Evolutionary conservation across 306 rosid species (phyloP).

Genomic region (Fagus crenata): DNA sequence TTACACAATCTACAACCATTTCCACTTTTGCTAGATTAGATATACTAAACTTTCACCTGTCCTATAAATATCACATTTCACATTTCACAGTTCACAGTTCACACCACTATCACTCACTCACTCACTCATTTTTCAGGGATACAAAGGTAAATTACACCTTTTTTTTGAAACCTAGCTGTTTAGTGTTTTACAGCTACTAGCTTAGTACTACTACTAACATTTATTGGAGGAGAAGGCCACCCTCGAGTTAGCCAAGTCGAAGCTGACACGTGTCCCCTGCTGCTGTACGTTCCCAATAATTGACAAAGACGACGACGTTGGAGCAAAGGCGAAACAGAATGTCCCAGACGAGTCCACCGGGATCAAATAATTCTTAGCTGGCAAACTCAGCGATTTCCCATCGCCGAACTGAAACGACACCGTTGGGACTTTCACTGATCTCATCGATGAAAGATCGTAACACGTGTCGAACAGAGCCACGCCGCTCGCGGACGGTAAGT

Average conservation of each 20-base stretch:
- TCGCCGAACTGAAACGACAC: slow-evolving; percentile 63
- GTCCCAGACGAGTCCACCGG: slow-evolving; percentile 70
- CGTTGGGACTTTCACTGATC: slow-evolving; percentile 65
- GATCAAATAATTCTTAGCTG: slow-evolving; percentile 78
- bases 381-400: slow-evolving; percentile 45
- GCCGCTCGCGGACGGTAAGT: slow-evolving; percentile 34
- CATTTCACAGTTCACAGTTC: too few species aligned
- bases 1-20: too few species aligned
- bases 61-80: too few species aligned
- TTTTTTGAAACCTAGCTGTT: not conserved
- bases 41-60: not conserved
- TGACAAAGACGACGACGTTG: slow-evolving; percentile 61
- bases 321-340: slow-evolving; percentile 86
- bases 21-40: not conserved
- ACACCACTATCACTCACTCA: too few species aligned
- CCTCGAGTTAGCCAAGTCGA: slow-evolving; percentile 49
- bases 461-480: slow-evolving; percentile 84
- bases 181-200: not conserved
- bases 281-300: slow-evolving; percentile 93
- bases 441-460: slow-evolving; percentile 57
- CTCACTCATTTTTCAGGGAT: slow-evolving; percentile 14
- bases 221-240: slow-evolving; percentile 73
- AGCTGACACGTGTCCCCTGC: slow-evolving; percentile 95
- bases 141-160: slow-evolving; percentile 22
- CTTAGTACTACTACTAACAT: slow-evolving; percentile 37